Percentiles rank a stretch among this genome's conserved stretches.
Evolutionary conservation across 2,329 filamentous ascomycete genomes (phyloP).

Genomic region (Beauveria sp.): DNA sequence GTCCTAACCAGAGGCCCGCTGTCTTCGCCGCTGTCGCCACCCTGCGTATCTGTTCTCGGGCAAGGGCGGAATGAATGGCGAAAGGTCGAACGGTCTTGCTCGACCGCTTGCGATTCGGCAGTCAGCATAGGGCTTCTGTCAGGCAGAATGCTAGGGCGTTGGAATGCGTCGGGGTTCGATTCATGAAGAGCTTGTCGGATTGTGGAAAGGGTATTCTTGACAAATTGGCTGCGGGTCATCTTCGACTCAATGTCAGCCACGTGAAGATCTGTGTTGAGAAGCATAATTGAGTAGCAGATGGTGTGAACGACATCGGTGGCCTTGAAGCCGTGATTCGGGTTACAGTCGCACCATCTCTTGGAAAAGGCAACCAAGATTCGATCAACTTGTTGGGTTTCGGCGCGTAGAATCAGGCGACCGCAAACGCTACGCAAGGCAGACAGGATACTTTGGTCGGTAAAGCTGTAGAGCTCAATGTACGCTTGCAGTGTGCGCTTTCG

Average conservation of each 20-base stretch:
- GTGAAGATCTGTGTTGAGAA: conserved; percentile 94
- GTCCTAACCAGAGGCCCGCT: conserved; percentile 71
- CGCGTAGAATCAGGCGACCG: conserved; percentile 70
- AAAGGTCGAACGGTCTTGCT: conserved; percentile 32
- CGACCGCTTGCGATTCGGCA: conserved; percentile 26
- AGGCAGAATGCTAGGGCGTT: conserved; percentile 49
- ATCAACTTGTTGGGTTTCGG: conserved; percentile 94
- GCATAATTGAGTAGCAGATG: conserved; percentile 90
- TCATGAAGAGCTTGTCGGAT: conserved; percentile 71
- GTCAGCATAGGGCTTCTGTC: conserved; percentile 28
- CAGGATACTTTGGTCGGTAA: conserved; percentile 72
- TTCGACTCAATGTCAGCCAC: conserved; percentile 91
- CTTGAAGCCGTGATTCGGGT: conserved; percentile 89
- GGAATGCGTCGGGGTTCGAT: conserved; percentile 59
- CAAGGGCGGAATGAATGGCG: conserved; percentile 44
- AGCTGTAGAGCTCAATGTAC: conserved; percentile 92
- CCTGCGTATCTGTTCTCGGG: conserved; percentile 36
- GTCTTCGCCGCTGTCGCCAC: conserved; percentile 39
- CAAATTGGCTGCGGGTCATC: conserved; percentile 91
- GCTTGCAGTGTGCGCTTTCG: conserved; percentile 56
- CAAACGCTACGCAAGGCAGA: conserved; percentile 73
- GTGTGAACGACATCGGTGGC: conserved; percentile 87
- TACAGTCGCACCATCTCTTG: conserved; percentile 86
- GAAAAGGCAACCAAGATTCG: conserved; percentile 87
- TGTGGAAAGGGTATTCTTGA: conserved; percentile 93